Base-by-base conservation (phyloP, 768 basidiomycete genomes). In the Tricholoma matsutake region DNA sequence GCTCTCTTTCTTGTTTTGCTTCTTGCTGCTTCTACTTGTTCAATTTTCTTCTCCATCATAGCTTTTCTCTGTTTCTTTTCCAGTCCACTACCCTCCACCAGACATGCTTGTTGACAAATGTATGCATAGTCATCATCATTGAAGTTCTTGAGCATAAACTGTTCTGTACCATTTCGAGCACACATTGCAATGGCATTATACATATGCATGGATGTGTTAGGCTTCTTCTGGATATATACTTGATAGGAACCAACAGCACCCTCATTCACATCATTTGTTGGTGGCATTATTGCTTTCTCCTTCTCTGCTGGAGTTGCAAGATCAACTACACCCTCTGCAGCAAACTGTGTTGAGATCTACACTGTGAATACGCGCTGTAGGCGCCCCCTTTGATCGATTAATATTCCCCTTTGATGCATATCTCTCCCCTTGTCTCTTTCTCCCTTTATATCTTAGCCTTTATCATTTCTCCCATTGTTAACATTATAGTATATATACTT, bases 251-350 rank as follows among this genome's bases (percentile, higher is more conserved):
- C 69, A 11, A 74, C 59, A 11, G 63, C 63, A n/a, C 72, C 71
- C 63, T 75, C 73, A 63, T 71, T 73, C 0, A 59, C 61, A 60
- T 74, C 69, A 62, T 75, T 76, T n/a, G 73, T 71, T 11, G 70
- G 8, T 8, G 71, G 69, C 63, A 75, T 66, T 64, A 63, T 73
- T 13, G 70, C 68, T 10, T 56, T 22, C 5, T 65, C 59, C 6
- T 56, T 59, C 54, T 74, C 71, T 25, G 61, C 65, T 1, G 45
- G 47, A 9, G 68, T 65, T 2, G 63, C 58, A 16, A 54, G 45
- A 61, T 71, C 70, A 63, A 76, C 72, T 1, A 65, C 1, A 3
- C 73, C 73, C 28, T 67, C 67, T 4, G 68, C 53, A 18, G 66
- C 65, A 65, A 72, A n/a, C n/a, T n/a, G n/a, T n/a, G n/a, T n/a